Percentiles rank a stretch among this genome's conserved stretches.
Conservation (phyloP, 2,329 filamentous ascomycete species). For the Penicillium sp. region DNA sequence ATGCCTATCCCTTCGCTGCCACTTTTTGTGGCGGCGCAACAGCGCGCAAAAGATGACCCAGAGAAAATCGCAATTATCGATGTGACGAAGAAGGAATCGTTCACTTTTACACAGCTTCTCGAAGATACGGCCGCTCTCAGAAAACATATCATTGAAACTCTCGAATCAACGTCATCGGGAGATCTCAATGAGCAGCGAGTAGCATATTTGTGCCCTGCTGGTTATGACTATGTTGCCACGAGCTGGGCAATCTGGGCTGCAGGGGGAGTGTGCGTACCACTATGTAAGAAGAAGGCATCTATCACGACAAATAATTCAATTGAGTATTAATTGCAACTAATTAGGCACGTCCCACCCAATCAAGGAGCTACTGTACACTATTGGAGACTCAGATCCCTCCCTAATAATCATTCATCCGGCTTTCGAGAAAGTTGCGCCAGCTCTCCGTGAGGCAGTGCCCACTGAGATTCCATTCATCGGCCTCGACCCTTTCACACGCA, state of each 20-base stretch:
- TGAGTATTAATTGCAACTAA: constrained; percentile 9
- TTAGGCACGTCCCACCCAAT: constrained; percentile 50
- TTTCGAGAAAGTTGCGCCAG: constrained; percentile 43
- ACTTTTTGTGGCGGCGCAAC: constrained; percentile 47
- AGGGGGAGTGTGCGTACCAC: constrained; percentile 51
- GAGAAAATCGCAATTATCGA: constrained; percentile 49
- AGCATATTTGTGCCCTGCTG: constrained; percentile 48
- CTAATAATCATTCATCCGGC: constrained; percentile 49
- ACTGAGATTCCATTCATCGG: constrained; percentile 41
- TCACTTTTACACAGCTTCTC: constrained; percentile 50
- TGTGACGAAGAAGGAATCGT: constrained; percentile 45
- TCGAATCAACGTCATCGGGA: constrained; percentile 31
- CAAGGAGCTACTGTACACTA: constrained; percentile 51
- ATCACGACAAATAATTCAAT: not conserved
- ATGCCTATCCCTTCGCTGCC: constrained; percentile 47
- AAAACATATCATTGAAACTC: constrained; percentile 42
- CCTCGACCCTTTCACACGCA: constrained; percentile 35
- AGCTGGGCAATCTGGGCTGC: constrained; percentile 54
- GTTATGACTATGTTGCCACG: constrained; percentile 51
- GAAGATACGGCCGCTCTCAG: constrained; percentile 47
- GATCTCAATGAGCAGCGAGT: constrained; percentile 48
- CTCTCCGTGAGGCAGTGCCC: constrained; percentile 39
- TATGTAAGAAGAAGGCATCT: constrained; percentile 42
- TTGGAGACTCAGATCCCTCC: constrained; percentile 51
- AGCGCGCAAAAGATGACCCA: constrained; percentile 41